A percentile compares a stretch with the other conserved stretches of the same genome.
Conservation (phyloP, 2,329 filamentous ascomycete genomes). For the Chalaropsis thielavioides region DNA sequence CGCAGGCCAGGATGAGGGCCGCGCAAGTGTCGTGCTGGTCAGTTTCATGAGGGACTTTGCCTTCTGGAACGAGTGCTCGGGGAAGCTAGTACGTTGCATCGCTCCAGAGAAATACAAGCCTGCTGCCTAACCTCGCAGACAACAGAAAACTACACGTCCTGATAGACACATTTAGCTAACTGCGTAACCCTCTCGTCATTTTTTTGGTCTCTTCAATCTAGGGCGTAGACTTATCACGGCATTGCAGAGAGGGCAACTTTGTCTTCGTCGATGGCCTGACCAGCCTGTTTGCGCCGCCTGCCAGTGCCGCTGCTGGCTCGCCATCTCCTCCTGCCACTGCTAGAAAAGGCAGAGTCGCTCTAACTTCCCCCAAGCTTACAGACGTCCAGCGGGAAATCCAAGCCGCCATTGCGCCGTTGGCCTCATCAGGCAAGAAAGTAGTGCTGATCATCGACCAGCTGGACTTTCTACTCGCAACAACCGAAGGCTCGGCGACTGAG, state of each 20-base stretch:
- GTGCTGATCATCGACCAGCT: slow-evolving; percentile 53
- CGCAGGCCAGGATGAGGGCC: slow-evolving; percentile 20
- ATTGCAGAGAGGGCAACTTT: slow-evolving; percentile 45
- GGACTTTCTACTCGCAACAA: slow-evolving; percentile 49
- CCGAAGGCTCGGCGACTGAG: slow-evolving; percentile 32
- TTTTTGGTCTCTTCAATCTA: slow-evolving; percentile 22
- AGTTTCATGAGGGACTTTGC: slow-evolving; percentile 66
- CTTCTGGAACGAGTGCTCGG: slow-evolving; percentile 63
- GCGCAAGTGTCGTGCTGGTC: slow-evolving; percentile 52
- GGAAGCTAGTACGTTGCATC: slow-evolving; percentile 41
- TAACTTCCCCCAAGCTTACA: slow-evolving; percentile 20
- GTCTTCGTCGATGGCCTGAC: slow-evolving; percentile 62
- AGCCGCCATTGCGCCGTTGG: slow-evolving; percentile 27
- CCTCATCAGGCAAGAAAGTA: slow-evolving; percentile 26
- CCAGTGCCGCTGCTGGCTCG: not conserved
- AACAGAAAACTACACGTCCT: not conserved
- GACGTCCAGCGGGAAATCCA: slow-evolving; percentile 30
- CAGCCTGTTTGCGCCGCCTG: slow-evolving; percentile 32
- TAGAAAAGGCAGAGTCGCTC: slow-evolving; percentile 17
- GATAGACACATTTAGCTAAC: not conserved
- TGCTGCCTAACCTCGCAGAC: not conserved
- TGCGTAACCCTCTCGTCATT: not conserved
- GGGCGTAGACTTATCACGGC: slow-evolving; percentile 55
- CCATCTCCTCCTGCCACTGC: slow-evolving; percentile 7
- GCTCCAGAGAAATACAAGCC: not conserved